phyloP scores from a whole-genome alignment of 2,329 filamentous ascomycete species.

The Aureobasidium vineae region DNA sequence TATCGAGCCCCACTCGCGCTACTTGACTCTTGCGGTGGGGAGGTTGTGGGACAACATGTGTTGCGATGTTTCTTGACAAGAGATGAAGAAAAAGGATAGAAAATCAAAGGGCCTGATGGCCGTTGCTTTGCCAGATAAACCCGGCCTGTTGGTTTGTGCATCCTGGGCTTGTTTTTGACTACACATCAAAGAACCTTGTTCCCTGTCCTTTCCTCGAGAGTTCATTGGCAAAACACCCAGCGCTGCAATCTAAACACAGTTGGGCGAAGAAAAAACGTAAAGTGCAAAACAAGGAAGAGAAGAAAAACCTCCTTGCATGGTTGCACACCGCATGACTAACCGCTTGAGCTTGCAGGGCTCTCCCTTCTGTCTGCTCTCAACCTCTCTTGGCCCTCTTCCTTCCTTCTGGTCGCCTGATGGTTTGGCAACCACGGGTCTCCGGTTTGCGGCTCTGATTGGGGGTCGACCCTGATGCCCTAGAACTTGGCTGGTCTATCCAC shows the following conservation, averaged over 20 bases:
- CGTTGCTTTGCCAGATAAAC: not conserved
- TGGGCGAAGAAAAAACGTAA: not conserved
- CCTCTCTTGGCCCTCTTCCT: not conserved
- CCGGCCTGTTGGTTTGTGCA: not conserved
- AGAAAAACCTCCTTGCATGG: not conserved
- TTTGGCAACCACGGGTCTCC: not conserved
- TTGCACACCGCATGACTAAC: not conserved
- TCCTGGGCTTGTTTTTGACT: not conserved
- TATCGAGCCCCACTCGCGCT: slow-evolving; percentile 7
- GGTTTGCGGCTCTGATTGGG: not conserved
- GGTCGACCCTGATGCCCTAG: not conserved
- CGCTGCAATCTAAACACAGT: not conserved
- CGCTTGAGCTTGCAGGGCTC: not conserved
- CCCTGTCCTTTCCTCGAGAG: not conserved
- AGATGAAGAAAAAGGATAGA: not conserved
- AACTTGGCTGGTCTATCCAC: not conserved
- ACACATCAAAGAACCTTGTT: slow-evolving; percentile 1
- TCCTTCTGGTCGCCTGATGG: not conserved
- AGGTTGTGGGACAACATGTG: not conserved
- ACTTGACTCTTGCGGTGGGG: slow-evolving; percentile 12
- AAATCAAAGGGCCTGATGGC: not conserved
- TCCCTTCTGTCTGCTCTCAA: not conserved
- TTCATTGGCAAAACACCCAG: slow-evolving; percentile 6
- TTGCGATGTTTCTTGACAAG: not conserved
- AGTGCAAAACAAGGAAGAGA: not conserved